Evolutionary conservation across 1,139 yeast species (phyloP).

Genomic region (Wickerhamomyces sp.): DNA sequence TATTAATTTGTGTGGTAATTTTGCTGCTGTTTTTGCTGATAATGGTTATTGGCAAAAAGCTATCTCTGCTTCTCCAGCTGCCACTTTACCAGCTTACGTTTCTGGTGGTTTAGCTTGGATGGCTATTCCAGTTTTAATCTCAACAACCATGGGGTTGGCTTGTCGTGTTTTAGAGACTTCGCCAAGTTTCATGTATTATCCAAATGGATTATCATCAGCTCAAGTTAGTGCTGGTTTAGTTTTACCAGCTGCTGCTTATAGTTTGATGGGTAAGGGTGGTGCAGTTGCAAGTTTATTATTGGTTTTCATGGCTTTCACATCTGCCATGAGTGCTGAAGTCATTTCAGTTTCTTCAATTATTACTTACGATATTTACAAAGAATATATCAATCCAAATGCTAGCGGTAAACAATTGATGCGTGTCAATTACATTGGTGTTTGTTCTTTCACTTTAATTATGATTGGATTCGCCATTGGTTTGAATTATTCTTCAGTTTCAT

Average conservation of each 20-base stretch:
- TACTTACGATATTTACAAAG: constrained; percentile 80
- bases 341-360: constrained; percentile 81
- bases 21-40: constrained; percentile 85
- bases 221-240: constrained; percentile 80
- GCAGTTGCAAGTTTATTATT: constrained; percentile 74
- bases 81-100: constrained; percentile 86
- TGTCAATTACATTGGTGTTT: constrained; percentile 30
- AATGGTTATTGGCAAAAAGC: constrained; percentile 91
- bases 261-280: constrained; percentile 81
- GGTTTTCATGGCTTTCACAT: constrained; percentile 79
- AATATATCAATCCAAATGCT: constrained; percentile 75
- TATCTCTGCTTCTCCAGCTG: constrained; percentile 77
- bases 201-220: constrained; percentile 53
- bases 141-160: constrained; percentile 82
- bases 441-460: constrained; percentile 56
- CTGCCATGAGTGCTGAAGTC: constrained; percentile 82
- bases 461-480: constrained; percentile 80
- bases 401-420: constrained; percentile 62
- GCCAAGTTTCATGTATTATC: constrained; percentile 75
- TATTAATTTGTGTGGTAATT: constrained; percentile 79
- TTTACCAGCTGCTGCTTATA: constrained; percentile 81
- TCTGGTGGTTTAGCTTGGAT: constrained; percentile 92
- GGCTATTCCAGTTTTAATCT: constrained; percentile 77
- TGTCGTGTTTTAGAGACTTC: constrained; percentile 65
- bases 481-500: constrained; percentile 73